Conservation (phyloP, 108 stramenopile species). For the Aureococcus anophagefferens region DNA sequence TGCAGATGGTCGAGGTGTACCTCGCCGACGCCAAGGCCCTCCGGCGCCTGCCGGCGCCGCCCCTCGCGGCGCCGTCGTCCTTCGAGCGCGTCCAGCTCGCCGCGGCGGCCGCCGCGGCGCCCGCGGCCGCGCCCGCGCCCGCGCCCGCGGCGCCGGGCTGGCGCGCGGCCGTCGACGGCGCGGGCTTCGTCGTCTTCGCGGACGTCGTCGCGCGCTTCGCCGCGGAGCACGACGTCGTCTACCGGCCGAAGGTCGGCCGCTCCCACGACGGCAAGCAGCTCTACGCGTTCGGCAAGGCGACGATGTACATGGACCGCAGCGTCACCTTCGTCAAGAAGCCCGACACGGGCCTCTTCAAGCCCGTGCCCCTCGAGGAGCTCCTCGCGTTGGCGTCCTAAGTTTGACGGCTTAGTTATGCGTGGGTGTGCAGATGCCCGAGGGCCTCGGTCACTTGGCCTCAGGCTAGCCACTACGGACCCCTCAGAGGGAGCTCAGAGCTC, state of each 20-base stretch:
- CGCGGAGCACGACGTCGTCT: neutral
- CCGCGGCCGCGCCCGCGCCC: neutral
- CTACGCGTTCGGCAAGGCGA: neutral
- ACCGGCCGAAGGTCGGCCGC: neutral
- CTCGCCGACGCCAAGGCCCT: neutral
- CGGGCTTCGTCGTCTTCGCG: neutral
- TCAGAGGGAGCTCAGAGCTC: no score
- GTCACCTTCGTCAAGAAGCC: neutral
- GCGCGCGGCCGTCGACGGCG: neutral
- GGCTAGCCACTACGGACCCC: no score
- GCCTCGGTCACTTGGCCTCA: no score
- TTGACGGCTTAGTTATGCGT: no score
- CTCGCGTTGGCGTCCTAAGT: no score
- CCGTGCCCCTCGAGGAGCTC: neutral
- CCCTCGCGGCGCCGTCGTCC: neutral
- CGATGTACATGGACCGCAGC: neutral
- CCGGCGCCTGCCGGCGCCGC: neutral
- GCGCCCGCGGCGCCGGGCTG: neutral
- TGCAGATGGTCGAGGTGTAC: neutral
- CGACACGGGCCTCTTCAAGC: neutral
- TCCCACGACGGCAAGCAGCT: slow-evolving; percentile 1
- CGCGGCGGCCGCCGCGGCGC: neutral
- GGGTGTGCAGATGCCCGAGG: no score
- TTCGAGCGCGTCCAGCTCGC: neutral
- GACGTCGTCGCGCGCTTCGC: neutral